phyloP scores from a whole-genome alignment of 1,139 yeast species.

The Hyphopichia buzzinii region DNA sequence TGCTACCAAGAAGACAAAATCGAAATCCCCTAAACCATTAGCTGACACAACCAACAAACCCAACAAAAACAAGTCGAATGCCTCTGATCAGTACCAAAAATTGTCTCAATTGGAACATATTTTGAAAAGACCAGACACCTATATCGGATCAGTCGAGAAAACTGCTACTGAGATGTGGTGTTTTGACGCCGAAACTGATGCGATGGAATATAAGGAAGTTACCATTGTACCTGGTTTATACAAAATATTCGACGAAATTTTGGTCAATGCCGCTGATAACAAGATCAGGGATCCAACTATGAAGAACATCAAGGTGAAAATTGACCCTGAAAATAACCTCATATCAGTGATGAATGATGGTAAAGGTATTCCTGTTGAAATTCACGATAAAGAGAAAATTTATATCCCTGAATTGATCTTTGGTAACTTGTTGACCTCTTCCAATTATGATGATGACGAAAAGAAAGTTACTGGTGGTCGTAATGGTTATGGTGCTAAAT shows the following conservation, averaged over 20 bases:
- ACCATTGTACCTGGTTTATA: constrained; percentile 92
- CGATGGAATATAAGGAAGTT: constrained; percentile 71
- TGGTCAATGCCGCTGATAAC: constrained; percentile 98
- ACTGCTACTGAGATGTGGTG: constrained; percentile 86
- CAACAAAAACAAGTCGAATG: constrained; percentile 16
- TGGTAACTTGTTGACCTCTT: constrained; percentile 91
- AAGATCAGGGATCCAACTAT: constrained; percentile 91
- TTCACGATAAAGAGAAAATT: constrained; percentile 86
- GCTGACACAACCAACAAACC: constrained; percentile 23
- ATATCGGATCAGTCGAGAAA: constrained; percentile 90
- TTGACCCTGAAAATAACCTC: constrained; percentile 70
- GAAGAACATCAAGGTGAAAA: constrained; percentile 79
- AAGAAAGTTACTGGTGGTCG: constrained; percentile 98
- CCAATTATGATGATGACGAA: constrained; percentile 93
- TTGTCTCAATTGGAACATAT: constrained; percentile 95
- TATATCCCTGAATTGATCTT: constrained; percentile 96
- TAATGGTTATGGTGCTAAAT: constrained; percentile 97
- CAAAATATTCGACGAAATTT: constrained; percentile 94
- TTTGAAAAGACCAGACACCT: constrained; percentile 95
- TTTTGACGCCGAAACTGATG: constrained; percentile 63
- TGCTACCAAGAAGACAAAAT: constrained; percentile 9
- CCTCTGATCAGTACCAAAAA: constrained; percentile 86
- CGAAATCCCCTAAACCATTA: constrained; percentile 16
- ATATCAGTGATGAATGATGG: constrained; percentile 92
- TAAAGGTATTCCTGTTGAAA: constrained; percentile 91